Evolutionary conservation across 768 basidiomycete genomes (phyloP).

Genomic region (Amanita fuliginea): DNA sequence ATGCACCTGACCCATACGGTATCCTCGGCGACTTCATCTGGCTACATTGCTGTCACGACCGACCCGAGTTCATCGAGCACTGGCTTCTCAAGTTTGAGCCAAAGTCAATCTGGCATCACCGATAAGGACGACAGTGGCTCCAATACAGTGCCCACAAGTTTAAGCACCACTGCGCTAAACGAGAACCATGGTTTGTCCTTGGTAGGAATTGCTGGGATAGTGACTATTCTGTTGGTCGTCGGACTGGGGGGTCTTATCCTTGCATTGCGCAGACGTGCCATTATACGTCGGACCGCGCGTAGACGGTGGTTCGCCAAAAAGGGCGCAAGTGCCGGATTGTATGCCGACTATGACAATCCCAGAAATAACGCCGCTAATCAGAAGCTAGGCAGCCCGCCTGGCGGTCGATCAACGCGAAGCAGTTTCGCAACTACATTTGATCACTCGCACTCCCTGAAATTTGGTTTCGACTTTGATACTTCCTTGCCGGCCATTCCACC

Average conservation of each 20-base stretch:
- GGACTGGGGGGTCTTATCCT: constrained; percentile 26
- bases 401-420: constrained; percentile 32
- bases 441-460: constrained; percentile 21
- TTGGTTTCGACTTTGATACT: constrained; percentile 12
- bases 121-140: background rate
- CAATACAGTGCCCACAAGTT: background rate
- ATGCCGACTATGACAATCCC: constrained; percentile 15
- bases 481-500: constrained; percentile 34
- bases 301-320: constrained; percentile 32
- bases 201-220: constrained; percentile 39
- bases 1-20: background rate
- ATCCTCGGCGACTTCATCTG: background rate
- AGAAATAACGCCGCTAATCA: constrained; percentile 9
- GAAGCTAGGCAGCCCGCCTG: constrained; percentile 9
- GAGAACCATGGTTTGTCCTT: constrained; percentile 22
- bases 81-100: background rate
- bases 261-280: constrained; percentile 34
- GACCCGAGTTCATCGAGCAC: background rate
- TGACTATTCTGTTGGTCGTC: constrained; percentile 21
- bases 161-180: constrained; percentile 8
- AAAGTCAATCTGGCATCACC: background rate
- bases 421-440: constrained; percentile 60
- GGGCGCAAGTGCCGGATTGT: constrained; percentile 12
- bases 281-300: constrained; percentile 28
- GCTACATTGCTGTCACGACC: background rate